A percentile compares a stretch with the other conserved stretches of the same genome.
These are phyloP conservation scores for Geopyxis carbonaria DNA, from an alignment of 495 filamentous ascomycete species.

Conservation along the genomic window DNA sequence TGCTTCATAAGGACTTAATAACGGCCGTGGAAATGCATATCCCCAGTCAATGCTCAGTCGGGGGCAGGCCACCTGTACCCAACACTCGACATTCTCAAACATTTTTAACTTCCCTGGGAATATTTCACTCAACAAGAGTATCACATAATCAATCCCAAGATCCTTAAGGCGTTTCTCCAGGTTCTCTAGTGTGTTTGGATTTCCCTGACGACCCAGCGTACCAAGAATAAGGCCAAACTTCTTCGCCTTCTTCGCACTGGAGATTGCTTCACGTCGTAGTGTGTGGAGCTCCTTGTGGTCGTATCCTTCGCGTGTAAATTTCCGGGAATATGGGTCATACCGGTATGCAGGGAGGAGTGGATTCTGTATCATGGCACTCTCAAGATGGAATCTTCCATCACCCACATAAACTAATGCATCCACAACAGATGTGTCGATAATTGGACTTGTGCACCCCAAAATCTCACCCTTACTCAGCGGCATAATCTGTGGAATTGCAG, in stretches of 20 bases:
- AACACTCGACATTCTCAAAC: conserved; percentile 86
- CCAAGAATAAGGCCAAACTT: conserved; percentile 95
- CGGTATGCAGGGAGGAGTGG: conserved; percentile 76
- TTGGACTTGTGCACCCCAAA: conserved; percentile 82
- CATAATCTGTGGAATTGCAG: conserved; percentile 81
- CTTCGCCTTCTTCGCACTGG: conserved; percentile 49
- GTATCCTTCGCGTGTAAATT: conserved; percentile 77
- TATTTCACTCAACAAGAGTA: conserved; percentile 77
- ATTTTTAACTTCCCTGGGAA: conserved; percentile 86
- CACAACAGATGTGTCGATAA: conserved; percentile 41
- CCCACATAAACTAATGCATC: conserved; percentile 85
- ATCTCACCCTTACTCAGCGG: conserved; percentile 89
- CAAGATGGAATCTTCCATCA: conserved; percentile 91
- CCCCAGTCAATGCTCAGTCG: conserved; percentile 95
- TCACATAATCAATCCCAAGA: conserved; percentile 57
- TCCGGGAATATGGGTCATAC: conserved; percentile 90
- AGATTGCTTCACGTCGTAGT: conserved; percentile 60
- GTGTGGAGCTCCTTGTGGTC: conserved; percentile 76
- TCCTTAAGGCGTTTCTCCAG: conserved; percentile 59
- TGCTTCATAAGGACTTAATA: conserved; percentile 90
- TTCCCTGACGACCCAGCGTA: conserved; percentile 81
- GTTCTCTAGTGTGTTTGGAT: conserved; percentile 74
- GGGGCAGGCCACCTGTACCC: conserved; percentile 96
- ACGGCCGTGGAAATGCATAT: conserved; percentile 76
- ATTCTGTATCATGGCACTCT: conserved; percentile 98